These are phyloP conservation scores for Lippia alba DNA, from an alignment of 305 asterid genomes.

Conservation along the genomic window DNA sequence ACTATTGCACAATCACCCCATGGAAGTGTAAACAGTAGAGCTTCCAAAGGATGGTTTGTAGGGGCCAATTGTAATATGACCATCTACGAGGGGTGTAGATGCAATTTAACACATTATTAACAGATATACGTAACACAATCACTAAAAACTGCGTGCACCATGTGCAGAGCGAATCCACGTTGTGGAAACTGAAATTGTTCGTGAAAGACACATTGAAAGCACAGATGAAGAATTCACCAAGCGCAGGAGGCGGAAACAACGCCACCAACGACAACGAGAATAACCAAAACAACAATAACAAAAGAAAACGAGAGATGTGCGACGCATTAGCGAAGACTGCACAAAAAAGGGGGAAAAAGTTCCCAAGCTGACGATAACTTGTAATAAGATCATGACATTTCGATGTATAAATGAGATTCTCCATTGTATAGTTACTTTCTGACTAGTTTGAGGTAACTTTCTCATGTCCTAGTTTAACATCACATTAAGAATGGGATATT, in stretches of 20 bases:
- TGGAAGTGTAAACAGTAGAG: no score
- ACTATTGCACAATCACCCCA: no score
- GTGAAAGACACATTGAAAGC: slow-evolving; percentile 58
- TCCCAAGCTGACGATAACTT: slow-evolving; percentile 24
- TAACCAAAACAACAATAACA: slow-evolving; percentile 44
- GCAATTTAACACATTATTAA: not conserved
- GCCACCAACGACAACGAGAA: slow-evolving; percentile 40
- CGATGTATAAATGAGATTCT: slow-evolving; percentile 33
- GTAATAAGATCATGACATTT: not conserved
- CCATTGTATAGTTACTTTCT: slow-evolving; percentile 35
- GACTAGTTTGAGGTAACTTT: no score
- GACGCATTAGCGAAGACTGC: slow-evolving; percentile 47
- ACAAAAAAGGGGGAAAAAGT: slow-evolving; percentile 56
- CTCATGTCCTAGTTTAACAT: no score
- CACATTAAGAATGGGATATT: no score
- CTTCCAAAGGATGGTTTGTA: no score
- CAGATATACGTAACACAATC: not conserved
- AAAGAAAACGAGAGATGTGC: slow-evolving; percentile 52
- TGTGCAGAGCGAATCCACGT: slow-evolving; percentile 72
- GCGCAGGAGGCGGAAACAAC: slow-evolving; percentile 37
- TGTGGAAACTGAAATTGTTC: slow-evolving; percentile 75
- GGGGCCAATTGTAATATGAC: no score
- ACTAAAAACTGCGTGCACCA: not conserved
- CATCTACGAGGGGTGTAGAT: no score
- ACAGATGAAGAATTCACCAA: slow-evolving; percentile 54